These are phyloP conservation scores for Agrocybe chaxingu DNA, from an alignment of 768 basidiomycete species.

Conservation along the genomic window DNA sequence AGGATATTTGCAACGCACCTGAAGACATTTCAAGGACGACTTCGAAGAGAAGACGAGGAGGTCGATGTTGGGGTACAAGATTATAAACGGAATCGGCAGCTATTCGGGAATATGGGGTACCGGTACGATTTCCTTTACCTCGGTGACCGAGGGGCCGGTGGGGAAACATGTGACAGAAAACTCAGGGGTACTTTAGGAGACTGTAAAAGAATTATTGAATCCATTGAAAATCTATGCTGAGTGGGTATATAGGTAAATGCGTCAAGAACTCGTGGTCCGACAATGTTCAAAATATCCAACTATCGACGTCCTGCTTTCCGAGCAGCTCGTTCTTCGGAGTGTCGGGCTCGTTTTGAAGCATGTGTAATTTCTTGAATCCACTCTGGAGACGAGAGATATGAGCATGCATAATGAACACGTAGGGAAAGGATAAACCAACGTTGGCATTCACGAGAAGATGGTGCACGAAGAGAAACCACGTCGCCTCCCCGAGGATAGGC, in stretches of 20 bases:
- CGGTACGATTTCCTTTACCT: constrained; percentile 10
- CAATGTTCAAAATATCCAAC: not conserved
- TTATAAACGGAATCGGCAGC: constrained; percentile 1
- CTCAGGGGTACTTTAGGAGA: not conserved
- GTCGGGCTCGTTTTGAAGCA: constrained; percentile 40
- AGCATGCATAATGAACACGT: not conserved
- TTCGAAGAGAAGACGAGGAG: constrained; percentile 1
- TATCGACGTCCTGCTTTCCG: constrained; percentile 18
- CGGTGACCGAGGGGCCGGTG: constrained; percentile 20
- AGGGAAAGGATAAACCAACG: constrained; percentile 20
- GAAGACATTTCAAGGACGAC: constrained; percentile 1
- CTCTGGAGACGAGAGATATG: constrained; percentile 15
- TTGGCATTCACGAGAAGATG: constrained; percentile 57
- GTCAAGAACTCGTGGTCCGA: not conserved
- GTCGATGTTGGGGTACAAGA: constrained; percentile 1
- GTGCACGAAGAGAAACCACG: constrained; percentile 55
- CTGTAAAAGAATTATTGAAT: not conserved
- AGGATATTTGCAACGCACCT: not conserved
- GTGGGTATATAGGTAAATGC: constrained; percentile 2
- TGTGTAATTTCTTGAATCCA: constrained; percentile 36
- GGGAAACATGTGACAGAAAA: constrained; percentile 9
- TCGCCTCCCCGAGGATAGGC: constrained; percentile 77
- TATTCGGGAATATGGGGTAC: constrained; percentile 16
- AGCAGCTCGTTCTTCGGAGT: constrained; percentile 40
- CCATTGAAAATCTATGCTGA: not conserved